Evolutionary conservation across 805 yeast species (phyloP), one percentile per base, ranked within the genome.

Genomic region (Metschnikowia hibisci): DNA sequence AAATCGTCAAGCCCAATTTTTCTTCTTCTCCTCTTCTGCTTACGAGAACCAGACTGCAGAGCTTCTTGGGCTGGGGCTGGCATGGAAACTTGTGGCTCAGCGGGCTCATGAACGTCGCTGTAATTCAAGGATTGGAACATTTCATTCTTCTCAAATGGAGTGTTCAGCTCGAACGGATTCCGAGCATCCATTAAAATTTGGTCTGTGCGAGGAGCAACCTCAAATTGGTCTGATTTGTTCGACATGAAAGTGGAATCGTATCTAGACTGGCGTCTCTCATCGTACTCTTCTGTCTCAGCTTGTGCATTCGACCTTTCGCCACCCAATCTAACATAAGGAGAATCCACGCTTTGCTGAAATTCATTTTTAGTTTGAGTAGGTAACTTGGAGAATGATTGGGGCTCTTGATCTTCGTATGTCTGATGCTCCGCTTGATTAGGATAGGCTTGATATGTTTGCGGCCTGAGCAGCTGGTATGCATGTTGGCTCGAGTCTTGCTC

Each of bases 1-100:
- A 93, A 93, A 65, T 93, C 98, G 62, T 93, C 98, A 44, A 93
- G 74, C 0, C 99, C 97, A 43, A 90, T 80, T 63, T 82, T 84
- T 56, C 84, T 80, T 53, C 87, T 80, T 54, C 67, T 68, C 41
- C 62, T 62, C 45, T 55, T 64, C 13, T 57, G 50, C 44, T 57
- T 64, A 15, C 55, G 61, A 2, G 61, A 51, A n/a, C 61, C 51
- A 12, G 34, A 33, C 20, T 28, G 42, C 20, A 25, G 32, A 20
- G n/a, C 40, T 25, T 22, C 39, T 6, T 34, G 39, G 14, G 25
- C 15, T 18, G 37, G 29, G 11, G 34, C 14, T 9, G 22, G 23
- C n/a, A 34, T 38, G 12, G 22, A 32, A 14, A 26, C 16, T 26
- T 34, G 31, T 6, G 20, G 9, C 9, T 37, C 34, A n/a, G 48